A percentile compares a stretch with the other conserved stretches of the same genome.
Conservation (phyloP, 164 flowering plant genomes). For the Stephania cephalantha region DNA sequence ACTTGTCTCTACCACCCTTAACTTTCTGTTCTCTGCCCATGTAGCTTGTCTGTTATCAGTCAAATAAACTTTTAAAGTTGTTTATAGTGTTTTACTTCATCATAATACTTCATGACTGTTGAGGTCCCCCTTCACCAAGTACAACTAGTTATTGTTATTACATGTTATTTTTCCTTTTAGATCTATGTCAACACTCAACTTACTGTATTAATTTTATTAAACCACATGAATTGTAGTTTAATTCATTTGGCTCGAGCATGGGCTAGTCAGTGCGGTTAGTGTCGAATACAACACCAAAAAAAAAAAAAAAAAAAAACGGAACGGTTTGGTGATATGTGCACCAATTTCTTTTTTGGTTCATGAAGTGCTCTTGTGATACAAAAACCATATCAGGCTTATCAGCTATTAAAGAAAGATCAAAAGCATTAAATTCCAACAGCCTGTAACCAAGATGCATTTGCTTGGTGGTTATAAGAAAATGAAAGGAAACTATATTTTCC, state of each 20-base stretch:
- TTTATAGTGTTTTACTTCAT: not conserved
- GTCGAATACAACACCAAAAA: no score
- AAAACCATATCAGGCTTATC: not conserved
- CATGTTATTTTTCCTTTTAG: not conserved
- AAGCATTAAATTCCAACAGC: constrained; percentile 10
- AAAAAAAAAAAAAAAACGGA: no score
- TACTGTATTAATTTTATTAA: no score
- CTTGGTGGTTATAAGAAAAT: constrained; percentile 1
- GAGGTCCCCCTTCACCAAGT: not conserved
- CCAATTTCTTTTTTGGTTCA: not conserved
- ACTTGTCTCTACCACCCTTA: not conserved
- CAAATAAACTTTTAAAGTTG: not conserved
- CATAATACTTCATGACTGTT: not conserved
- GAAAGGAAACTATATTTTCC: constrained; percentile 4
- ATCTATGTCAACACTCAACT: not conserved
- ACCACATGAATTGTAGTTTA: not conserved
- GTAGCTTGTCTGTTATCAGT: not conserved
- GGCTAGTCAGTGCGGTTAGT: not conserved
- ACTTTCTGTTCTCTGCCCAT: not conserved
- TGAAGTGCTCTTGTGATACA: not conserved
- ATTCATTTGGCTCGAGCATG: not conserved
- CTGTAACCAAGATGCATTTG: constrained; percentile 4
- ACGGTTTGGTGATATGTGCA: not conserved
- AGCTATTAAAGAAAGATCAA: not conserved
- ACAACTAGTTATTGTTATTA: not conserved